Evolutionary conservation across 805 yeast genomes (phyloP).

Genomic region (Barnettozyma botsteinii): DNA sequence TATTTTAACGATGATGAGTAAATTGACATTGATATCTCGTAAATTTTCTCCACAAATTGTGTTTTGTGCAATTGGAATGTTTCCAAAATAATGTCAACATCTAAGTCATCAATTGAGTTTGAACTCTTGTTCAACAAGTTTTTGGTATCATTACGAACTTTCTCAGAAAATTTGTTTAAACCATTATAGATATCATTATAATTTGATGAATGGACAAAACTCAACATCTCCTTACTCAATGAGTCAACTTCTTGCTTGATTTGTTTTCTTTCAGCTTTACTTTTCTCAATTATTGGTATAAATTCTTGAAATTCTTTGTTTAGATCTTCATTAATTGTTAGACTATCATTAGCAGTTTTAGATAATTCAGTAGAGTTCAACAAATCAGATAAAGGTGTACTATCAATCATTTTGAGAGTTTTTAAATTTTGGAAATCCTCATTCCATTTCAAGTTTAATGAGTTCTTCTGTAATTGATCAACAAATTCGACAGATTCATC

Average conservation of each 20-base stretch:
- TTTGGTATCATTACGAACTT: constrained; percentile 22
- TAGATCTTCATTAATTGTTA: constrained; percentile 16
- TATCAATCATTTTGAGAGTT: constrained; percentile 9
- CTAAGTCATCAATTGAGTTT: constrained; percentile 13
- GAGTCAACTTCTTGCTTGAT: constrained; percentile 39
- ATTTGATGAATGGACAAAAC: constrained; percentile 22
- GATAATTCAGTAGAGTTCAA: constrained; percentile 26
- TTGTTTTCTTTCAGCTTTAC: constrained; percentile 30
- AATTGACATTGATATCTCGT: constrained; percentile 29
- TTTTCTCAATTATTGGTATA: constrained; percentile 31
- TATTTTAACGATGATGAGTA: constrained; percentile 31
- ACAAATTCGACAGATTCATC: constrained; percentile 33
- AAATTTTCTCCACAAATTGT: constrained; percentile 29
- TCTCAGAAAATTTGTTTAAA: constrained; percentile 14
- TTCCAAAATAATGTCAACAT: constrained; percentile 20
- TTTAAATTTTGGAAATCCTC: constrained; percentile 11
- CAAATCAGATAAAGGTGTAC: constrained; percentile 11
- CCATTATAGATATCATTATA: constrained; percentile 16
- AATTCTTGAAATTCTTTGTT: constrained; percentile 24
- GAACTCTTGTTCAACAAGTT: constrained; percentile 14
- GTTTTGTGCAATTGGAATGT: constrained; percentile 22
- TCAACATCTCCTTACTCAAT: constrained; percentile 34
- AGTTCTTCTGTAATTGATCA: constrained; percentile 35
- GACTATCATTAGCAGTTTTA: constrained; percentile 19
- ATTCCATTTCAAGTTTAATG: constrained; percentile 28